Base-by-base conservation (phyloP, 176 grass and related monocot genomes). In the Oryza australiensis region DNA sequence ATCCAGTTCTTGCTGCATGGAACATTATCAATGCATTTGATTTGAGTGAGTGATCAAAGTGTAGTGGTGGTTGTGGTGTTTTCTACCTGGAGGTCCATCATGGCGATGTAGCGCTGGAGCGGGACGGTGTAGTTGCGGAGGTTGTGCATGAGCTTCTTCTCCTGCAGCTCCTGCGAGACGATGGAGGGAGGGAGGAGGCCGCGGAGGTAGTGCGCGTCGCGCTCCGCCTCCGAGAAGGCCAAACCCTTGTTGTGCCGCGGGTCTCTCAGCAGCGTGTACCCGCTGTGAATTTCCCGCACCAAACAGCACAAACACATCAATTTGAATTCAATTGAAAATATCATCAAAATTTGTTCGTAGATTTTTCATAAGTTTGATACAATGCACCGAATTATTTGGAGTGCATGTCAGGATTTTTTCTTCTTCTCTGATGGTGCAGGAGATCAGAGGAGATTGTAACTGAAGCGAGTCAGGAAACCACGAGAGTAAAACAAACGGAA, bases 201-300 rank as follows among this genome's bases (percentile, higher is more conserved):
- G 0, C 95, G 92, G 18, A 98, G 82, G 83, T 94, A 98, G 90
- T 98, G 95, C 78, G 95, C 90, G 94, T 98, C 95, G 16, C 95
- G 93, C 90, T 98, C 95, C 73, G 82, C 87, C 84, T 94, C 90
- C 3, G 83, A 80, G 84, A 94, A 98, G 53, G 95, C 90, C 20
- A 98, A 86, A 0, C 89, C 95, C 89, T 94, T 98, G 90, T 98
- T 98, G 90, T 98, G 87, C 3, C 80, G 84, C 5, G 92, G 95
- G 51, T 94, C 95, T 5, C 95, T 83, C 10, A 98, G 69, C 1
- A 98, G 85, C 29, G 75, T 74, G 82, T 89, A 92, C 1, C 95
- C 95, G 68, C 95, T 94, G 87, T 34, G 33, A 34, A 34, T 34
- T 34, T 3, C 73, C 69, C 26, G 84, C 48, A 12, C 38, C n/a